Evolutionary conservation across 1,284 basidiomycete genomes (phyloP), one percentile per base, ranked within the genome.

Genomic region (Ceratobasidium theobromae): DNA sequence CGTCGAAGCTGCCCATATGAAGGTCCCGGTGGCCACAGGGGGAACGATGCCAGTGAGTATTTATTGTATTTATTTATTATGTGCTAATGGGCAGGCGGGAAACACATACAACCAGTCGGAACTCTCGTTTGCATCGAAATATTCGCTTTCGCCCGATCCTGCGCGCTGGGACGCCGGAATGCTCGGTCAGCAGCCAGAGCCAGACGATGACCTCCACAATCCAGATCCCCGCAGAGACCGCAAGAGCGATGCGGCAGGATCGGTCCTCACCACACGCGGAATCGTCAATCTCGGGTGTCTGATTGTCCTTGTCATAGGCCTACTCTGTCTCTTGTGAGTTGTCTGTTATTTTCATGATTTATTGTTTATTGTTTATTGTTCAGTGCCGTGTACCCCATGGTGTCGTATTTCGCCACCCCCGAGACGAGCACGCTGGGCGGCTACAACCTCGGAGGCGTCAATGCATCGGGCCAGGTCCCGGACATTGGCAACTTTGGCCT

Each of bases 201-300:
- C 75, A 14, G 78, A 78, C 71, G 74, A 81, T 70, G 74, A 79
- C 73, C 68, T 74, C 70, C 74, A 75, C 72, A 76, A 78, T 68
- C 75, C 78, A 41, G 76, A 81, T 74, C 89, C 90, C 1, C 82
- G 81, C 48, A 80, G 88, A 49, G 89, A 92, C 74, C 76, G 82
- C 68, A 84, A 81, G 67, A 76, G 77, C 53, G 88, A 89, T 73
- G 75, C 76, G 57, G 83, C 84, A 38, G 84, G 87, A 4, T 81
- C 79, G 53, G 79, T 92, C 43, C 85, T 92, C 73, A 93, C 91
- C 11, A 74, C 75, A 52, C 82, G 91, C 73, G 91, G 91, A 23
- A 70, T 92, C 4, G 76, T 82, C 51, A 94, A 94, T 75, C 77
- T 93, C 3, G 91, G 91, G 9, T 93, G 89, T 75, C 77, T 94